Evolutionary conservation across 1,139 yeast genomes (phyloP).

Genomic region (Lodderomyces jiufengensis): DNA sequence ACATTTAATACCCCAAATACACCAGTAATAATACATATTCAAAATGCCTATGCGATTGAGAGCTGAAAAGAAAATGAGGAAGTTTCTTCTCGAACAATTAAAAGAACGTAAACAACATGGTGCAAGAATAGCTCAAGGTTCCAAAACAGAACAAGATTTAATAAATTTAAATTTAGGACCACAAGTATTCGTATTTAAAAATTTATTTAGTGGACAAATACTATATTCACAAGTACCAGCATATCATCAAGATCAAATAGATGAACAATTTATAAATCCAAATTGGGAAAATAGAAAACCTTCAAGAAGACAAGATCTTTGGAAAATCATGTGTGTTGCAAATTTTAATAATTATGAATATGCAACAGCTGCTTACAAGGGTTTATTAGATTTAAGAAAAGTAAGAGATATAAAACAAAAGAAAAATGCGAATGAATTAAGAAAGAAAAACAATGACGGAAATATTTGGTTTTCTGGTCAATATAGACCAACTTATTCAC

Average conservation of each 20-base stretch:
- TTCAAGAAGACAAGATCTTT: constrained; percentile 72
- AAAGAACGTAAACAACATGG: constrained; percentile 44
- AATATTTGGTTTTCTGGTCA: constrained; percentile 84
- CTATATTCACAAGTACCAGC: constrained; percentile 82
- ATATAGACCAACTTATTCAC: constrained; percentile 85
- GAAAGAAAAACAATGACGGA: constrained; percentile 73
- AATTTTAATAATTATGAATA: constrained; percentile 60
- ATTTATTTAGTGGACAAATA: constrained; percentile 86
- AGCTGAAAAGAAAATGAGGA: constrained; percentile 49
- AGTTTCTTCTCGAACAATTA: constrained; percentile 46
- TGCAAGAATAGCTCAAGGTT: constrained; percentile 42
- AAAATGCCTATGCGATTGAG: constrained; percentile 44
- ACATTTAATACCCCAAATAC: too few relatives aligned
- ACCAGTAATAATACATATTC: constrained; percentile 4
- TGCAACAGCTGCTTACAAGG: constrained; percentile 73
- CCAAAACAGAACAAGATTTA: constrained; percentile 28
- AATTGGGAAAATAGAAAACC: constrained; percentile 90
- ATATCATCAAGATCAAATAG: constrained; percentile 66
- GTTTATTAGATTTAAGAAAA: constrained; percentile 68
- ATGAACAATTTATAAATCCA: constrained; percentile 68
- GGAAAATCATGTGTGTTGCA: constrained; percentile 91
- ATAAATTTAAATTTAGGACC: constrained; percentile 55
- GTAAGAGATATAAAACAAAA: constrained; percentile 61
- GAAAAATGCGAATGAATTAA: constrained; percentile 60
- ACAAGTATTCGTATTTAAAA: constrained; percentile 76